phyloP scores from a whole-genome alignment of 352 stramenopile genomes.

The Plasmopara viticola region DNA sequence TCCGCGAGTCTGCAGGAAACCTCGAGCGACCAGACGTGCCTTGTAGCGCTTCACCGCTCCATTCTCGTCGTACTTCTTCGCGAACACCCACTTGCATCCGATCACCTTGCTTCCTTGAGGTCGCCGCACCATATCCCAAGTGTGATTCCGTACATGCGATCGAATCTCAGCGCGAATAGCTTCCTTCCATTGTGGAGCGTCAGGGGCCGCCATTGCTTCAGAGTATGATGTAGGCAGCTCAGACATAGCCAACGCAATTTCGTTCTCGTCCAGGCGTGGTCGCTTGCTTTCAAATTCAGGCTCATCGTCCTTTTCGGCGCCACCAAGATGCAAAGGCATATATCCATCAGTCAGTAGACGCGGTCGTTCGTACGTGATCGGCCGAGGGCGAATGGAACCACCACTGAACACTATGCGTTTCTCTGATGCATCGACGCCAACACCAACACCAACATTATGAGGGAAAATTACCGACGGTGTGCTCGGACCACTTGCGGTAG shows the following conservation, averaged over 20 bases:
- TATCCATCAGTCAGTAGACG: background rate
- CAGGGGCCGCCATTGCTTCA: background rate
- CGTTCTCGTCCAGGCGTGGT: background rate
- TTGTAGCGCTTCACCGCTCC: conserved; percentile 21
- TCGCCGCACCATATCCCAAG: conserved; percentile 10
- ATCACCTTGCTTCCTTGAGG: conserved; percentile 4
- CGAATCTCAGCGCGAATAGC: background rate
- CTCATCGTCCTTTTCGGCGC: background rate
- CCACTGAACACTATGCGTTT: background rate
- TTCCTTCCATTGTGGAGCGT: background rate
- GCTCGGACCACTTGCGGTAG: background rate
- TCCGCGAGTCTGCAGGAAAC: conserved; percentile 20
- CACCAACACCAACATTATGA: too few species aligned
- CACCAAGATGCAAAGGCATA: background rate
- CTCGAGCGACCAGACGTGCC: conserved; percentile 19
- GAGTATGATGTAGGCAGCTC: background rate
- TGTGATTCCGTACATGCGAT: conserved; percentile 7
- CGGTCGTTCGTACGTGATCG: background rate
- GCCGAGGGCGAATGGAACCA: background rate
- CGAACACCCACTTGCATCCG: conserved; percentile 13
- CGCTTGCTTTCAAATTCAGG: background rate
- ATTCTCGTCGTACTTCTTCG: conserved; percentile 14
- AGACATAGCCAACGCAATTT: background rate
- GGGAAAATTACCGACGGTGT: background rate
- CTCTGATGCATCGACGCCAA: background rate